A percentile compares a stretch with the other conserved stretches of the same genome.
These are phyloP conservation scores for Somion occarium DNA, from an alignment of 1,284 basidiomycete species.

Conservation along the genomic window DNA sequence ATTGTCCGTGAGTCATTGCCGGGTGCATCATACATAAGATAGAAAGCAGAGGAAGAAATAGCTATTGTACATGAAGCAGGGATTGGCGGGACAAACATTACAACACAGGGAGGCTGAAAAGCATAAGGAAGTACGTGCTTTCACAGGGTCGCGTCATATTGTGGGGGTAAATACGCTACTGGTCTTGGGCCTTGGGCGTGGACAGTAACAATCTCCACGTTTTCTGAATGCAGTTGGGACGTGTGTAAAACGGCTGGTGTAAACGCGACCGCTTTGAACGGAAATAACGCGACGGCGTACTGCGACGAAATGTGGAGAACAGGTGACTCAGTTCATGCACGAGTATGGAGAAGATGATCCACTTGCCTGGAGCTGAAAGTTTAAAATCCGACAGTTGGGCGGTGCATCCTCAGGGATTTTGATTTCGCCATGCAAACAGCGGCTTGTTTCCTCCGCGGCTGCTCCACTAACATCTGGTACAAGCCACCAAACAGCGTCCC, in stretches of 20 bases:
- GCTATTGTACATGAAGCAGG: too few relatives aligned
- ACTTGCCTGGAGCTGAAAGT: slow-evolving; percentile 18
- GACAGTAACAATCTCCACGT: slow-evolving; percentile 18
- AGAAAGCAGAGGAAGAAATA: too few relatives aligned
- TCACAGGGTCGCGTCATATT: not conserved
- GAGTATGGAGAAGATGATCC: not conserved
- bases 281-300: slow-evolving; percentile 17
- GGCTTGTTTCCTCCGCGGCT: not conserved
- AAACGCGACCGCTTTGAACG: slow-evolving; percentile 18
- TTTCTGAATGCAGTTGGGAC: slow-evolving; percentile 12
- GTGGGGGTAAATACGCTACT: slow-evolving; percentile 6
- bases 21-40: too few relatives aligned
- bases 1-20: not conserved
- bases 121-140: too few relatives aligned
- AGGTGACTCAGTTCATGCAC: too few relatives aligned
- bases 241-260: slow-evolving; percentile 4
- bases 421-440: slow-evolving; percentile 17
- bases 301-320: too few relatives aligned
- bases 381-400: slow-evolving; percentile 18
- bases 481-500: slow-evolving; percentile 16
- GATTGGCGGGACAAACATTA: too few relatives aligned
- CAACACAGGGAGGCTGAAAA: too few relatives aligned
- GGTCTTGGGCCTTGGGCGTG: slow-evolving; percentile 15
- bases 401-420: slow-evolving; percentile 13
- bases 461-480: not conserved